Evolutionary conservation across 2,329 filamentous ascomycete genomes (phyloP).

Genomic region (Sporothrix luriei): DNA sequence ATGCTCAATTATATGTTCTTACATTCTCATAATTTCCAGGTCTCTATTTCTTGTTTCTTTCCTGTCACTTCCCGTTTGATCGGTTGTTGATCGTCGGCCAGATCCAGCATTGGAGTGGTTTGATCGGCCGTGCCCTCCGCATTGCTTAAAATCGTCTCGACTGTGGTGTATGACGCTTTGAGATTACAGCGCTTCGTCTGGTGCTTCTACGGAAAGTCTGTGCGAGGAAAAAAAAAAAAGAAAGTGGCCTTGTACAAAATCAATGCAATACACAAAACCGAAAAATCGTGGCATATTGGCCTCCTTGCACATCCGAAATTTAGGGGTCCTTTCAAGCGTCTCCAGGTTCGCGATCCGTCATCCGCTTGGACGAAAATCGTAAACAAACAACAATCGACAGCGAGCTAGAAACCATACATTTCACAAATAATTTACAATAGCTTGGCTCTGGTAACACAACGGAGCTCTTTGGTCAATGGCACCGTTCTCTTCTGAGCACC

Average conservation of each 20-base stretch:
- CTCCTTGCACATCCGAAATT: conserved; percentile 2
- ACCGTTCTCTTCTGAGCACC: neutral
- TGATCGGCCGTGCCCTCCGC: conserved; percentile 20
- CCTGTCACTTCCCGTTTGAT: conserved; percentile 21
- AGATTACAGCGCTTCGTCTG: neutral
- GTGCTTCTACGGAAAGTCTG: conserved; percentile 14
- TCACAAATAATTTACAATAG: neutral
- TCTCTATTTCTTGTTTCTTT: neutral
- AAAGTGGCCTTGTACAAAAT: neutral
- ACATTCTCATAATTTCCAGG: neutral
- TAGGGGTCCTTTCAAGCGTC: neutral
- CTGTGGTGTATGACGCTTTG: neutral
- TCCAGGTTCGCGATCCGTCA: conserved; percentile 1
- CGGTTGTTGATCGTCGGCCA: conserved; percentile 25
- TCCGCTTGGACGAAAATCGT: conserved; percentile 22
- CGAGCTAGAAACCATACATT: neutral
- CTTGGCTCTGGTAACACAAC: too few relatives aligned
- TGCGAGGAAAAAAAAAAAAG: neutral
- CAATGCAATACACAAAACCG: neutral
- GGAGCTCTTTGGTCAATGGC: neutral
- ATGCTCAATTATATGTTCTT: neutral
- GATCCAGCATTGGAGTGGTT: conserved; percentile 26
- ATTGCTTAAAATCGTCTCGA: conserved; percentile 28
- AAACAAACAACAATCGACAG: conserved; percentile 20
- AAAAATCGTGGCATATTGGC: neutral